Base-by-base conservation (phyloP, 1,284 basidiomycete genomes). In the Quambalaria eucalypti region DNA sequence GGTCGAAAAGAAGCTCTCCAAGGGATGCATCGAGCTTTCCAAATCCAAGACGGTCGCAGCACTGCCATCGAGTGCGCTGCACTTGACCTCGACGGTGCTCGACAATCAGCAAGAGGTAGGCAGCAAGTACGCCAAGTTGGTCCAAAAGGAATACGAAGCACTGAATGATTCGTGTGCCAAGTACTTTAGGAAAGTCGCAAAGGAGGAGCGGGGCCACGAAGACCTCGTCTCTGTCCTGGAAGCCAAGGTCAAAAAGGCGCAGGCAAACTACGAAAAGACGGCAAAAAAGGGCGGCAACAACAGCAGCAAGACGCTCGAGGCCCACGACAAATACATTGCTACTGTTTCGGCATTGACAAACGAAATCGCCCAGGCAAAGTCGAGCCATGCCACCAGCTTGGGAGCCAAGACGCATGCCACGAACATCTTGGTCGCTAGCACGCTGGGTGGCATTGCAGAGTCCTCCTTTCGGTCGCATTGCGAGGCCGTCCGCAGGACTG, bases 181-280 rank as follows among this genome's bases (percentile, higher is more conserved):
- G 56, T 68, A 68, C 59, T 75, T 75, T 55, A 71, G 68, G 28
- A 64, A 63, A 46, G 64, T 75, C 7, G 73, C 73, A 44, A 75
- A 75, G 50, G 73, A 75, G 48, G 72, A 75, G 55, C 55, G 62
- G 9, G 56, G 59, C 1, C 71, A 74, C 48, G 72, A 74, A 52
- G 73, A 74, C 47, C 51, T 62, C 19, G 48, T 73, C 3, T 57
- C 65, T 28, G 48, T 55, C 6, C 62, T 74, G 7, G 73, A 75
- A 48, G 48, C 57, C 30, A 75, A 75, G 57, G 60, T 75, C 52
- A 74, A 74, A 39, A 74, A 72, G 57, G 71, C 72, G 9, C 68
- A 72, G 48, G 60, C 58, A 25, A 55, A 55, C 1, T 68, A 75
- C 55, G 73, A 75, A 25, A 71, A 65, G 30, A 61, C 61, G 26